Base-by-base conservation (phyloP, 2,329 filamentous ascomycete species). In the Xylariaceae sp. region DNA sequence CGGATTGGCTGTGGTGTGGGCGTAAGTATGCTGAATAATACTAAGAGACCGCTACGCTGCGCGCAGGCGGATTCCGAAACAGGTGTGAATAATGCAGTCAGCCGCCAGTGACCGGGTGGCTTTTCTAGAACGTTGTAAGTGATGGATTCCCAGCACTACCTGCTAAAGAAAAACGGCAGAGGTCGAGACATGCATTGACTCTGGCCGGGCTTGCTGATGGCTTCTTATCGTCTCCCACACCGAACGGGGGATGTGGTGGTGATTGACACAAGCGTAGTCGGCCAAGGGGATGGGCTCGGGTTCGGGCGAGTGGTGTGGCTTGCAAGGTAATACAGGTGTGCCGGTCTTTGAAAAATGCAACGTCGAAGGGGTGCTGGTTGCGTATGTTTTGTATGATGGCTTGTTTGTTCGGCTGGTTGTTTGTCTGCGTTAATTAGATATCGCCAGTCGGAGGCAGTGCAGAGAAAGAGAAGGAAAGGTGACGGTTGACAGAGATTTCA, bases 1-100 rank as follows among this genome's bases (percentile, higher is more conserved):
- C 42, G 19, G 47, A 21, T 16, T 29, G 42, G 42, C 15, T 43
- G 45, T 49, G 44, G 47, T 43, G 47, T 54, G 51, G 34, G 40
- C 29, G 55, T 53, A 47, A 48, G 53, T 51, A 43, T 50, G 49
- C 18, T 29, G 39, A 36, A 37, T 44, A 41, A 37, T 21, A 47
- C 40, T 22, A 40, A 30, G 36, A 32, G 40, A 36, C 36, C 41
- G 45, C 42, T 47, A 49, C 45, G 22, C 36, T 19, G 45, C 15
- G 41, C 47, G 50, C 40, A 49, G 48, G 12, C 34, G 45, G 10
- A 47, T 29, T 46, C 36, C 18, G 32, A 49, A 41, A 49, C 32
- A 37, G 48, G 51, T 34, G 48, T 39, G 15, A 44, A 22, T 32
- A 49, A 41, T 49, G 54, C n/a, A 36, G 34, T 39, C 29, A 44